phyloP scores from a whole-genome alignment of 2,329 filamentous ascomycete genomes.

The Exophiala calicioides region DNA sequence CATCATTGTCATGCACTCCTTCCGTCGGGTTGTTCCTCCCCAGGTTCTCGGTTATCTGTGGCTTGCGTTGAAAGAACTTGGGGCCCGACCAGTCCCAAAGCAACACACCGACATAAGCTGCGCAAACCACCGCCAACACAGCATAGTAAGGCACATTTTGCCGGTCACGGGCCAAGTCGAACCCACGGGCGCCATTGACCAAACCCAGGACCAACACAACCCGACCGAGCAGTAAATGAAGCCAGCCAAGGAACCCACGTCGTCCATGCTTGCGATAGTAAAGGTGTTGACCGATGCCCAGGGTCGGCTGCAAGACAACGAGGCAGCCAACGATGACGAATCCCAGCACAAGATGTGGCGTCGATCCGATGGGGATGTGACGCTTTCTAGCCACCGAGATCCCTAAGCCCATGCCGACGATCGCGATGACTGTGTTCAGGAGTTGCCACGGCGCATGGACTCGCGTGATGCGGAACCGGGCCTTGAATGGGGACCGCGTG shows the following conservation, averaged over 20 bases:
- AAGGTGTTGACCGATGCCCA: constrained; percentile 54
- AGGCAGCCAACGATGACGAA: constrained; percentile 51
- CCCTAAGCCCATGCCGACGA: constrained; percentile 53
- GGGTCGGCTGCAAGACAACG: constrained; percentile 57
- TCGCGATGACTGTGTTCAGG: constrained; percentile 49
- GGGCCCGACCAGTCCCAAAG: constrained; percentile 6
- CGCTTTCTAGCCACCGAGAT: constrained; percentile 49
- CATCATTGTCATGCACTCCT: too few species aligned
- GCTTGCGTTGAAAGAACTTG: background rate
- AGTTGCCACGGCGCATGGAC: constrained; percentile 50
- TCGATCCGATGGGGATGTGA: constrained; percentile 38
- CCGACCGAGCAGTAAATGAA: constrained; percentile 58
- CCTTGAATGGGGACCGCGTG: constrained; percentile 40
- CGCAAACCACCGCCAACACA: background rate
- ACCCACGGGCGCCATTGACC: constrained; percentile 58
- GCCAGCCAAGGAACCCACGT: constrained; percentile 40
- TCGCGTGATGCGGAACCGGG: constrained; percentile 41
- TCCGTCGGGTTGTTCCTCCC: background rate
- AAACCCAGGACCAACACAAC: constrained; percentile 53
- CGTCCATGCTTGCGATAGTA: constrained; percentile 49
- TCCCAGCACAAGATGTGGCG: constrained; percentile 53
- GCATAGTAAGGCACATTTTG: constrained; percentile 1
- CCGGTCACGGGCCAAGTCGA: constrained; percentile 33
- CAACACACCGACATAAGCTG: constrained; percentile 4
- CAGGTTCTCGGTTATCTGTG: background rate